Percentiles rank a stretch among this genome's conserved stretches.
phyloP scores from a whole-genome alignment of 768 basidiomycete genomes.

The Peribolospora baueri region DNA sequence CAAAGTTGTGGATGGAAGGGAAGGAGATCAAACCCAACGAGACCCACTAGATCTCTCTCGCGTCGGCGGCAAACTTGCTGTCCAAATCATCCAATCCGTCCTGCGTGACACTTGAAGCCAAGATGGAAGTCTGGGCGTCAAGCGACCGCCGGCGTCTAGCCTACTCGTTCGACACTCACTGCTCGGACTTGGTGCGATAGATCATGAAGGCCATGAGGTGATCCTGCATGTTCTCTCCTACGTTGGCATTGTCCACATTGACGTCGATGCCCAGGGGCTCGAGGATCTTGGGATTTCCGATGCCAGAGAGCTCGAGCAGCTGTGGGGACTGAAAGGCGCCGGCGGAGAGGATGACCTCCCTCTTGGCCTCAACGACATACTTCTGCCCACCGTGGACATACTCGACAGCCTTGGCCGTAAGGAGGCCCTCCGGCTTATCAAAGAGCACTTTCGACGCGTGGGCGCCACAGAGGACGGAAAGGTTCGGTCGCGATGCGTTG shows the following conservation, averaged over 20 bases:
- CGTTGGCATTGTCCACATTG: constrained; percentile 21
- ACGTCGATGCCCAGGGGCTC: constrained; percentile 5
- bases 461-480: constrained; percentile 21
- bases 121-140: too few species aligned
- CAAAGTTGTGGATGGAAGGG: too few species aligned
- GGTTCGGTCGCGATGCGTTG: constrained; percentile 16
- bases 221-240: constrained; percentile 25
- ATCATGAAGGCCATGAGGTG: constrained; percentile 8
- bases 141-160: too few species aligned
- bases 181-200: too few species aligned
- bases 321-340: constrained; percentile 9
- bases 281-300: constrained; percentile 5
- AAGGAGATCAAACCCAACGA: too few species aligned
- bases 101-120: too few species aligned
- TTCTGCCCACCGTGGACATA: neutral
- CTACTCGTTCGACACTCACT: too few species aligned
- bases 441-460: constrained; percentile 15
- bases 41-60: too few species aligned
- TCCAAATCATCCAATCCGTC: too few species aligned
- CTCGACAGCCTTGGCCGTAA: neutral
- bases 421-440: neutral
- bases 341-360: constrained; percentile 14
- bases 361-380: neutral
- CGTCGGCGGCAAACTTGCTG: too few species aligned
- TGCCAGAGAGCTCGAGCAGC: constrained; percentile 9